A percentile compares a stretch with the other conserved stretches of the same genome.
Conservation (phyloP, 176 grass and related monocot genomes). For the Bolboschoenus planiculmis region DNA sequence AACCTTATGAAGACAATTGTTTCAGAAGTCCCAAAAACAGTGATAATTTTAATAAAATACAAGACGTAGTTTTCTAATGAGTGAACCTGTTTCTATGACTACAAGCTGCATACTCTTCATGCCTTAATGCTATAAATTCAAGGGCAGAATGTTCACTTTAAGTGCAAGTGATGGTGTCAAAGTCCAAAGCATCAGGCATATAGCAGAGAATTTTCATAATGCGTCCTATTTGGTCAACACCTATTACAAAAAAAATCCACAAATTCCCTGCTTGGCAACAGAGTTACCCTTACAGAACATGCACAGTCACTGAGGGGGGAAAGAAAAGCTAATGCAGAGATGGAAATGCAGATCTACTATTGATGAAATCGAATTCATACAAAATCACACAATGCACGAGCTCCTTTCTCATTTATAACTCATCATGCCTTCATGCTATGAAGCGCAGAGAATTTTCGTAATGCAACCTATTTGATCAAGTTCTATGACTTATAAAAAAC, state of each 20-base stretch:
- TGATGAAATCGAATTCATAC: constrained; percentile 97
- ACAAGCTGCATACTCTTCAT: not conserved
- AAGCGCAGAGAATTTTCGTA: not conserved
- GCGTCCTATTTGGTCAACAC: not conserved
- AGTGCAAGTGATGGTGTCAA: not conserved
- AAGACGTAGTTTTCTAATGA: not conserved
- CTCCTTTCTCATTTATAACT: constrained; percentile 95
- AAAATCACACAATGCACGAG: constrained; percentile 90
- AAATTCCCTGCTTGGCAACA: not conserved
- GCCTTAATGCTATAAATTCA: not conserved
- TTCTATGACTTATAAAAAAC: not conserved
- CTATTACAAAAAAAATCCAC: not conserved
- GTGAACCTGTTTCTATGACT: not conserved
- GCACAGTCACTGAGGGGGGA: not conserved
- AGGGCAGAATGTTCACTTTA: not conserved
- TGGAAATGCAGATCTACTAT: constrained; percentile 54
- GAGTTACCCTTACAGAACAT: not conserved
- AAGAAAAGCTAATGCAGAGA: not conserved
- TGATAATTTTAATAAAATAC: not conserved
- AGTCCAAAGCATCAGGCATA: not conserved
- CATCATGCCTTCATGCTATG: no score
- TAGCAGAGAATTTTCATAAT: not conserved
- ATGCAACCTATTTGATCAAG: not conserved
- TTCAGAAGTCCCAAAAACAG: not conserved
- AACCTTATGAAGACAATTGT: not conserved